Conservation (phyloP, 306 rosid genomes). For the Biancaea sappan region DNA sequence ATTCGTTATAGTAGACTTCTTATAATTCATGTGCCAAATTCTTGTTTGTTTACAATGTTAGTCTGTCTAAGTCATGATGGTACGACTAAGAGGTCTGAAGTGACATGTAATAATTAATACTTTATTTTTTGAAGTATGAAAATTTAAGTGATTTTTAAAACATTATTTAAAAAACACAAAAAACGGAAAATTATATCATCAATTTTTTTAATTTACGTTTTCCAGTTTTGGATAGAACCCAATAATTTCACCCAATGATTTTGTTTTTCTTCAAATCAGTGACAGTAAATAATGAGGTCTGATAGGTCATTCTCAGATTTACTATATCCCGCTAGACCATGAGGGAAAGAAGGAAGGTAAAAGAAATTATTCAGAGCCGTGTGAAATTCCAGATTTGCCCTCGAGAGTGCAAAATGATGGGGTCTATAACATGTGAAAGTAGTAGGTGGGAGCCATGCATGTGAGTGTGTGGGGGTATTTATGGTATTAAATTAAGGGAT, state of each 20-base stretch:
- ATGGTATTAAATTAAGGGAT: conserved; percentile 31
- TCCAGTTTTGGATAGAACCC: background rate
- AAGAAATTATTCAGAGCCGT: background rate
- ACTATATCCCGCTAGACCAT: background rate
- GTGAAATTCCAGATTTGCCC: conserved; percentile 31
- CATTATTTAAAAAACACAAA: too few species aligned
- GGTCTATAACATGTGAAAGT: conserved; percentile 24
- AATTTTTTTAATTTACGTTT: background rate
- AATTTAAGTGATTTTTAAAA: too few species aligned
- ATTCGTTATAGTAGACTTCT: too few species aligned
- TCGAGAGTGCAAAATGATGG: conserved; percentile 25
- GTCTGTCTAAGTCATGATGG: too few species aligned
- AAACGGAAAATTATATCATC: background rate
- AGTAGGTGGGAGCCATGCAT: conserved; percentile 39
- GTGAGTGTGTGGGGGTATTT: conserved; percentile 37
- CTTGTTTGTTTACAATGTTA: too few species aligned
- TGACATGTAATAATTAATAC: too few species aligned
- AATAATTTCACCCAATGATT: background rate
- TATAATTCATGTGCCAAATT: too few species aligned
- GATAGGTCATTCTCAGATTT: conserved; percentile 15
- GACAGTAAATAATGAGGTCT: background rate
- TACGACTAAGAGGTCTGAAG: too few species aligned
- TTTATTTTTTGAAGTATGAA: too few species aligned
- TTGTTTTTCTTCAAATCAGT: background rate
- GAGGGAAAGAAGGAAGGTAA: background rate